Evolutionary conservation across 768 basidiomycete species (phyloP).

Genomic region (Pulveroboletus sp.): DNA sequence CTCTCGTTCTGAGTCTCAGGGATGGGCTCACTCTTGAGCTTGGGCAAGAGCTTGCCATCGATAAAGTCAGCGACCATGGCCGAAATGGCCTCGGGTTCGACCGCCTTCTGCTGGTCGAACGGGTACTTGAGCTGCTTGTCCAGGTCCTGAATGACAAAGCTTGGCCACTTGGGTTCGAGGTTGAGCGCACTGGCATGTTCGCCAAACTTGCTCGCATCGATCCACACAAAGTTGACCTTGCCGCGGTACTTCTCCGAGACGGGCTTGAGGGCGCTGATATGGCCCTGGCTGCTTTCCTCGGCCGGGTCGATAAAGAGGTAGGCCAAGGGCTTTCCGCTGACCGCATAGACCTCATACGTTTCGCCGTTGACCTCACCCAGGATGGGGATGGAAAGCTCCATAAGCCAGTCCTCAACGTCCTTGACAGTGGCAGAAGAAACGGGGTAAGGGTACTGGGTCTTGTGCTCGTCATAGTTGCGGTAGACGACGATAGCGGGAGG

Average conservation of each 20-base stretch:
- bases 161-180: constrained; percentile 88
- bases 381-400: constrained; percentile 80
- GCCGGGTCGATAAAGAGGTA: constrained; percentile 92
- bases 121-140: constrained; percentile 86
- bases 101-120: constrained; percentile 59
- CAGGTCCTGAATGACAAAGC: constrained; percentile 90
- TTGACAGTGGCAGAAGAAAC: constrained; percentile 47
- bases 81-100: constrained; percentile 55
- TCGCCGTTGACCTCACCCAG: constrained; percentile 92
- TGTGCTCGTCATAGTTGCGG: constrained; percentile 87
- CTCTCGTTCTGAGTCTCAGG: constrained; percentile 79
- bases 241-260: constrained; percentile 79
- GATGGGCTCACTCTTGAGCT: constrained; percentile 86
- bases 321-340: constrained; percentile 80
- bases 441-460: constrained; percentile 62
- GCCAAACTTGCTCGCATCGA: constrained; percentile 90
- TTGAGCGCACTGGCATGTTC: constrained; percentile 96
- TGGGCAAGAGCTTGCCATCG: constrained; percentile 69
- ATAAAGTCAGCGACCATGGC: constrained; percentile 62
- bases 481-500: constrained; percentile 88
- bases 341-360: constrained; percentile 84
- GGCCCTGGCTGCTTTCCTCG: constrained; percentile 55
- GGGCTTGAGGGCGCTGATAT: constrained; percentile 66
- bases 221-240: constrained; percentile 96
- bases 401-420: constrained; percentile 73